Evolutionary conservation across 805 yeast species (phyloP).

Genomic region (Suhomyces pyralidae): DNA sequence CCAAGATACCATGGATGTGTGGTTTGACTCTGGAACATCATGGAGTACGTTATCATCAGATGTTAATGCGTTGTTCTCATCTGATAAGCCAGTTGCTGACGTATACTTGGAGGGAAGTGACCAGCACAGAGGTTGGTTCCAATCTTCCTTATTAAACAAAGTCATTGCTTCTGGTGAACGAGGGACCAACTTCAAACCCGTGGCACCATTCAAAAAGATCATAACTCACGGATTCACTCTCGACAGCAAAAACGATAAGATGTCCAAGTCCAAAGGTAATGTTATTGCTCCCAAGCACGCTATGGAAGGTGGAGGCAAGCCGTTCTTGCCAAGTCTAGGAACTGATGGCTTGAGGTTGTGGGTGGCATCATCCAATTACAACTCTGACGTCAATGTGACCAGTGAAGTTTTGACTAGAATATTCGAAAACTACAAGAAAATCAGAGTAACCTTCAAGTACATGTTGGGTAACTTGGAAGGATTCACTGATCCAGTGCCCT

Average conservation of each 20-base stretch:
- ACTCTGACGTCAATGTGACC: slow-evolving; percentile 75
- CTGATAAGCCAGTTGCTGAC: slow-evolving; percentile 50
- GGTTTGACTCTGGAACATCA: slow-evolving; percentile 97
- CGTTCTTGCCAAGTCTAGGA: slow-evolving; percentile 61
- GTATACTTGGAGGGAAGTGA: slow-evolving; percentile 96
- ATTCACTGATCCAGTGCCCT: slow-evolving; percentile 35
- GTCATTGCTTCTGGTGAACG: slow-evolving; percentile 52
- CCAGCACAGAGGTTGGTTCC: slow-evolving; percentile 99
- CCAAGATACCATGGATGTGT: slow-evolving; percentile 93
- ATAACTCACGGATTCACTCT: slow-evolving; percentile 93
- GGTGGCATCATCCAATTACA: slow-evolving; percentile 86
- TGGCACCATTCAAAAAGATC: slow-evolving; percentile 64
- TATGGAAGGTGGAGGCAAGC: slow-evolving; percentile 54
- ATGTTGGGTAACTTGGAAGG: slow-evolving; percentile 72
- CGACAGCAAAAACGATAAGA: slow-evolving; percentile 81
- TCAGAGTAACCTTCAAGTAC: slow-evolving; percentile 77
- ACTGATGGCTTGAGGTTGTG: slow-evolving; percentile 88
- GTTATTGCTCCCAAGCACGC: slow-evolving; percentile 66
- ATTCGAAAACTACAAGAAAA: slow-evolving; percentile 74
- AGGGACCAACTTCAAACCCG: slow-evolving; percentile 24
- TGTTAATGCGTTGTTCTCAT: slow-evolving; percentile 32
- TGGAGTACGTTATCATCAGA: slow-evolving; percentile 64
- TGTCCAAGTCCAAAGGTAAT: slow-evolving; percentile 93
- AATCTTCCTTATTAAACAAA: slow-evolving; percentile 81
- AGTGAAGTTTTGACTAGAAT: slow-evolving; percentile 70